Conservation (phyloP, 148 eudicot genomes). For the Nyssa sinensis region DNA sequence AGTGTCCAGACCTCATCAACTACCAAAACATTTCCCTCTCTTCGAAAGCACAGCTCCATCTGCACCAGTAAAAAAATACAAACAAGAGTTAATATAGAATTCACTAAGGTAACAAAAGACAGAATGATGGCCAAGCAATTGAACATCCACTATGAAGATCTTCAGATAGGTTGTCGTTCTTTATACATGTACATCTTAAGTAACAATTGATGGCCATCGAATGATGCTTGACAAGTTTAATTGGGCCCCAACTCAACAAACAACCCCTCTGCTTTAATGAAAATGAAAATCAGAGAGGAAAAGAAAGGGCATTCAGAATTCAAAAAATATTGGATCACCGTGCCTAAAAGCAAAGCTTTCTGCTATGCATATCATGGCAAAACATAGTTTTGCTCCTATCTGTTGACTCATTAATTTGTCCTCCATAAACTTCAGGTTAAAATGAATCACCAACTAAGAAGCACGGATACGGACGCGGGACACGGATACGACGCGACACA, state of each 20-base stretch:
- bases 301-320: not conserved
- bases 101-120: not conserved
- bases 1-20: not conserved
- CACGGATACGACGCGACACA: too few species aligned
- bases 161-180: too few species aligned
- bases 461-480: too few species aligned
- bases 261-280: not conserved
- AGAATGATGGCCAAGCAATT: too few species aligned
- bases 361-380: not conserved
- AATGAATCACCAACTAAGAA: too few species aligned
- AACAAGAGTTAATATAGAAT: not conserved
- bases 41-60: not conserved
- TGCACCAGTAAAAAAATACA: not conserved
- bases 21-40: not conserved
- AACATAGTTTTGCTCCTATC: not conserved
- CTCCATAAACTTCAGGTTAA: not conserved
- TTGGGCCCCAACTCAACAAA: too few species aligned
- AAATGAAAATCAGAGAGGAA: not conserved
- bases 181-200: too few species aligned
- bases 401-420: not conserved
- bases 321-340: not conserved
- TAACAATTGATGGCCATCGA: too few species aligned
- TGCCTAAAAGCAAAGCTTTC: not conserved
- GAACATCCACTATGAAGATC: too few species aligned
- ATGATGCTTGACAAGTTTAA: too few species aligned